These are phyloP conservation scores for Pseudogymnoascus sp. DNA, from an alignment of 2,329 filamentous ascomycete genomes.

Conservation along the genomic window DNA sequence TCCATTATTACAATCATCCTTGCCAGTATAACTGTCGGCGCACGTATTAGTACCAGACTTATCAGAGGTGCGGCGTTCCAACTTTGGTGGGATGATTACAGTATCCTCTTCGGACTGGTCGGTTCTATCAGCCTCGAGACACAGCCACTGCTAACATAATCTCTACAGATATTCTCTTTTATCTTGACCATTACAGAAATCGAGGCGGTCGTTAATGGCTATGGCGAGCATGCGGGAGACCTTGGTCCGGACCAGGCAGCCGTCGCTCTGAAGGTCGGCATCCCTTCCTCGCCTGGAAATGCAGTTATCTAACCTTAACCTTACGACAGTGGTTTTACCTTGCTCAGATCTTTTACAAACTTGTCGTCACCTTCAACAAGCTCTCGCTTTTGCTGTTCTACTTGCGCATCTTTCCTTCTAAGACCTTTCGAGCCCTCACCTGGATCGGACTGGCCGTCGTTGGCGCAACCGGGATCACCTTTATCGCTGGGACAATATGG, in stretches of 20 bases:
- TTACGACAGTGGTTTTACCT: constrained; percentile 25
- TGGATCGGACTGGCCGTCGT: constrained; percentile 31
- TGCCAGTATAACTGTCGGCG: background rate
- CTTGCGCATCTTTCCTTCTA: constrained; percentile 34
- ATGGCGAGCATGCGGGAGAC: background rate
- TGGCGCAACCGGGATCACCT: constrained; percentile 26
- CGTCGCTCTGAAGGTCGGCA: background rate
- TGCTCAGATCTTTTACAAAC: constrained; percentile 34
- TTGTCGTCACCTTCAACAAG: constrained; percentile 33
- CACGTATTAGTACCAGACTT: background rate
- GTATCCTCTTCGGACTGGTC: background rate
- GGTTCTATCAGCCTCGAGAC: background rate
- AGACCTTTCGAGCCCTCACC: constrained; percentile 26
- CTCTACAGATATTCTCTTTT: background rate
- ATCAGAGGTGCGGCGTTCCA: background rate
- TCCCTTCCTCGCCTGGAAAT: background rate
- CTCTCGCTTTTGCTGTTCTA: constrained; percentile 38
- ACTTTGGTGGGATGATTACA: background rate
- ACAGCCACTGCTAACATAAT: background rate
- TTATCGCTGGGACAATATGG: constrained; percentile 30
- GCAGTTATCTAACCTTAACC: constrained; percentile 12
- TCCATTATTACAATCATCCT: background rate
- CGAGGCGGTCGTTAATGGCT: background rate
- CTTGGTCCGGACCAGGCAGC: background rate
- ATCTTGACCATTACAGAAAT: background rate